These are phyloP conservation scores for Magnaporthiopsis rhizophila DNA, from an alignment of 2,329 filamentous ascomycete genomes.

Conservation along the genomic window DNA sequence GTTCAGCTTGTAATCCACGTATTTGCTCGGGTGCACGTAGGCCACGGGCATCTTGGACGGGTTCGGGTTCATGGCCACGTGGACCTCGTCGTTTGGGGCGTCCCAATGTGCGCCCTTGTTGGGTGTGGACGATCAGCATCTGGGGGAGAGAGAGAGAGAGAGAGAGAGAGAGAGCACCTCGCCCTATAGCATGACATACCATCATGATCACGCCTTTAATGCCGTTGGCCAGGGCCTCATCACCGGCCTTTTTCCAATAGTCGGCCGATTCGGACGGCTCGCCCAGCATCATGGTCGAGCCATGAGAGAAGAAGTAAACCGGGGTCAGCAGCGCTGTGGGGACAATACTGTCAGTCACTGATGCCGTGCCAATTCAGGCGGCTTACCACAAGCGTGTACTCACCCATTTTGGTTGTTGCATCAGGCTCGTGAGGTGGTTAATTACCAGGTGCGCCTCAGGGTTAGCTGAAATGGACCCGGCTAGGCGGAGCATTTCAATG, in stretches of 20 bases:
- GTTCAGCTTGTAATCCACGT: constrained; percentile 51
- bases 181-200: constrained; percentile 25
- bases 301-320: constrained; percentile 62
- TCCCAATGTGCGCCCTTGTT: constrained; percentile 59
- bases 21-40: constrained; percentile 59
- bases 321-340: constrained; percentile 30
- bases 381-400: too few species aligned
- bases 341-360: too few species aligned
- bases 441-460: too few species aligned
- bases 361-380: too few species aligned
- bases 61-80: constrained; percentile 52
- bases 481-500: too few species aligned
- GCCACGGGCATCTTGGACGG: constrained; percentile 57
- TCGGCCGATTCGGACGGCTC: constrained; percentile 52
- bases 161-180: constrained; percentile 9
- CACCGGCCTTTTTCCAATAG: constrained; percentile 60
- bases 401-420: too few species aligned
- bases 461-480: too few species aligned
- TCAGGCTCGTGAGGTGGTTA: too few species aligned
- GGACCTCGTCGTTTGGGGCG: constrained; percentile 43
- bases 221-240: constrained; percentile 49
- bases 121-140: too few species aligned
- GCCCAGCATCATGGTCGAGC: constrained; percentile 65
- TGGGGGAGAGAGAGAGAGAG: not conserved
- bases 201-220: constrained; percentile 60